Conservation (phyloP, 1,284 basidiomycete genomes). For the Ceratobasidium sp. region DNA sequence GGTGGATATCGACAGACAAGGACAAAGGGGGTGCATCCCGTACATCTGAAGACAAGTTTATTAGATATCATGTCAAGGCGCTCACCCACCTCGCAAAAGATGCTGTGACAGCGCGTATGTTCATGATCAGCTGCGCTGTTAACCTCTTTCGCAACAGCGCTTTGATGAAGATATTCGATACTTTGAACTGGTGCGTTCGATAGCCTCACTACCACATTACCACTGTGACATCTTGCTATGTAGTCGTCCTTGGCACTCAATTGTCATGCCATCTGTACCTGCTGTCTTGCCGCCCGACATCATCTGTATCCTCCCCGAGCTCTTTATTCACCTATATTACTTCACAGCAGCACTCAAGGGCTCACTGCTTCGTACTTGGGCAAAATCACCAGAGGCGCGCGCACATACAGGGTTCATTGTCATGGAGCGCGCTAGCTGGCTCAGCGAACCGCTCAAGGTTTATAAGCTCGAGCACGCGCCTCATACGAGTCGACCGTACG, state of each 20-base stretch:
- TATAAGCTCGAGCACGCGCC: not conserved
- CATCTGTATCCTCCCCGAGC: conserved; percentile 1
- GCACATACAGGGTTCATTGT: conserved; percentile 13
- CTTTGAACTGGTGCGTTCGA: not conserved
- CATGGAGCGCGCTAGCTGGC: not conserved
- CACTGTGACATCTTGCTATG: not conserved
- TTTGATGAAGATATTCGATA: not conserved
- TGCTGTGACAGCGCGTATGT: conserved; percentile 6
- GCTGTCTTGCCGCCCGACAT: not conserved
- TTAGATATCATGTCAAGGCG: not conserved
- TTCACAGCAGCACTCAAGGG: not conserved
- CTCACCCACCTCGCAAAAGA: not conserved
- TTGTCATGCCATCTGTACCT: not conserved
- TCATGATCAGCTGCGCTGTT: not conserved
- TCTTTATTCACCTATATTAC: conserved; percentile 32
- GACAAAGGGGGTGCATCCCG: not conserved
- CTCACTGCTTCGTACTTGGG: conserved; percentile 14
- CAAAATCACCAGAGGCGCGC: conserved; percentile 1
- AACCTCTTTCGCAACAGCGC: not conserved
- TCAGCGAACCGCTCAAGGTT: not conserved
- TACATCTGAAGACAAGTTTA: not conserved
- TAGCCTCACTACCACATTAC: not conserved
- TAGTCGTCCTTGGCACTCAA: conserved; percentile 30
- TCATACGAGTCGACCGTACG: not conserved
- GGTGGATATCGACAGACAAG: not conserved